A percentile compares a stretch with the other conserved stretches of the same genome.
phyloP scores from a whole-genome alignment of 2,329 filamentous ascomycete genomes.

The Neonectria faginata region DNA sequence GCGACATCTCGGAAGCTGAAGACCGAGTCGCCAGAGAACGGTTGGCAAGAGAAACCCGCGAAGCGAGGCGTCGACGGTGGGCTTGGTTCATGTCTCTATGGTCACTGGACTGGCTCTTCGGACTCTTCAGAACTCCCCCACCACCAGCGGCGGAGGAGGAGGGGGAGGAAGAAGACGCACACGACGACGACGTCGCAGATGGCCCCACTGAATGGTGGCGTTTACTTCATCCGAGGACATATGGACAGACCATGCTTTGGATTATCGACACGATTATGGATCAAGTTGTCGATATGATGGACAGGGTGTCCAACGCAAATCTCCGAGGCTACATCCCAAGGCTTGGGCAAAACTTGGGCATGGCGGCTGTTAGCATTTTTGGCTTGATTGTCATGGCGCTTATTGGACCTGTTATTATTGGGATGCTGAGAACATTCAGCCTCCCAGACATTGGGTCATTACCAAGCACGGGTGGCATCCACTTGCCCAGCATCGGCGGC shows the following conservation, averaged over 20 bases:
- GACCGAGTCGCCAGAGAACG: constrained; percentile 31
- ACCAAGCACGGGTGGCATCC: constrained; percentile 6
- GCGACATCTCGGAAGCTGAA: constrained; percentile 37
- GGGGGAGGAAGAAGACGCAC: constrained; percentile 21
- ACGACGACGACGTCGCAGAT: constrained; percentile 9
- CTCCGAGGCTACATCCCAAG: constrained; percentile 9
- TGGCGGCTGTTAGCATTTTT: constrained; percentile 18
- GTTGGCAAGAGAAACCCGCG: constrained; percentile 11
- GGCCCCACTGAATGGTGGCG: constrained; percentile 40
- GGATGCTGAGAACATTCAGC: constrained; percentile 9
- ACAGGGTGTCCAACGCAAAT: constrained; percentile 27
- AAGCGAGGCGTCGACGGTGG: constrained; percentile 37
- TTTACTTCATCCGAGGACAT: constrained; percentile 49
- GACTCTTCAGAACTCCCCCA: not conserved
- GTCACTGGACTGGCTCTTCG: constrained; percentile 32
- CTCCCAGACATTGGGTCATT: constrained; percentile 20
- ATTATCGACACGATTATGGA: constrained; percentile 39
- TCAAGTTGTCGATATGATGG: constrained; percentile 31
- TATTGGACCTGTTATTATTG: constrained; percentile 9
- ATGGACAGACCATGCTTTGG: constrained; percentile 44
- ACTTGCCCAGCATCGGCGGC: constrained; percentile 30
- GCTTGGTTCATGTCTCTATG: constrained; percentile 38
- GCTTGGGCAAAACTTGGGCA: constrained; percentile 1
- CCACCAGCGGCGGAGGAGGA: constrained; percentile 1
- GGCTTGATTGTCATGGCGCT: not conserved